Percentiles rank a stretch among this genome's conserved stretches.
Conservation (phyloP, 2,329 filamentous ascomycete species). For the Mollisia scopiformis region DNA sequence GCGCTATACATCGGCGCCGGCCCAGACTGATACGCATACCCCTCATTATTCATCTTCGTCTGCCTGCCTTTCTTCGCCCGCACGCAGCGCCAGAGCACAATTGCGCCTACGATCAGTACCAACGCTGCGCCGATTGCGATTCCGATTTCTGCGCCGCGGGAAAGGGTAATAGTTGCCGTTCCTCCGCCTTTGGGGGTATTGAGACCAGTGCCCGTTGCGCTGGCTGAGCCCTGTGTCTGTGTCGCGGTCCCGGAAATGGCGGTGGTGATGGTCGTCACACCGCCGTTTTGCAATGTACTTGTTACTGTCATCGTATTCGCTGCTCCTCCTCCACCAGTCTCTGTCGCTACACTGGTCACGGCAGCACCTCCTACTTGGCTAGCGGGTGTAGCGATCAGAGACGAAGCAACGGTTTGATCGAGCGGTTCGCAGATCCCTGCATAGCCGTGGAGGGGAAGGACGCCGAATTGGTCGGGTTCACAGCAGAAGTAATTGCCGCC, state of each 20-base stretch:
- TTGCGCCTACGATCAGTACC: not conserved
- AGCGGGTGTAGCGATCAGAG: conserved; percentile 5
- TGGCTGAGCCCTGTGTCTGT: not conserved
- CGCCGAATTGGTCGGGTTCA: conserved; percentile 15
- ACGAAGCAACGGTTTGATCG: conserved; percentile 12
- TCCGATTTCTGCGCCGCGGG: conserved; percentile 2
- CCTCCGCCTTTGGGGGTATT: not conserved
- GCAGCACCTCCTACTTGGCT: conserved; percentile 8
- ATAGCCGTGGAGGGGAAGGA: conserved; percentile 9
- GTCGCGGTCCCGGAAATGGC: not conserved
- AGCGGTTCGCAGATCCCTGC: conserved; percentile 5
- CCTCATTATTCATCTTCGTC: not conserved
- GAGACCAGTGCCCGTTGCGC: not conserved
- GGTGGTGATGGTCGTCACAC: conserved; percentile 2
- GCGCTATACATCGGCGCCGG: conserved; percentile 4
- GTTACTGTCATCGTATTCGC: conserved; percentile 5
- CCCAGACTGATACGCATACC: not conserved
- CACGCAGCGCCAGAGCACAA: not conserved
- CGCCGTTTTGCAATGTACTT: conserved; percentile 1
- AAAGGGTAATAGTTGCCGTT: not conserved
- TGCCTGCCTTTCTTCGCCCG: not conserved
- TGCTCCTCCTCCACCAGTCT: not conserved
- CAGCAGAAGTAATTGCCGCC: conserved; percentile 11
- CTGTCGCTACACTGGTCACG: not conserved
- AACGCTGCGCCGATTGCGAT: conserved; percentile 1